Evolutionary conservation across 805 yeast species (phyloP).

Genomic region (Candida cerambycidarum): DNA sequence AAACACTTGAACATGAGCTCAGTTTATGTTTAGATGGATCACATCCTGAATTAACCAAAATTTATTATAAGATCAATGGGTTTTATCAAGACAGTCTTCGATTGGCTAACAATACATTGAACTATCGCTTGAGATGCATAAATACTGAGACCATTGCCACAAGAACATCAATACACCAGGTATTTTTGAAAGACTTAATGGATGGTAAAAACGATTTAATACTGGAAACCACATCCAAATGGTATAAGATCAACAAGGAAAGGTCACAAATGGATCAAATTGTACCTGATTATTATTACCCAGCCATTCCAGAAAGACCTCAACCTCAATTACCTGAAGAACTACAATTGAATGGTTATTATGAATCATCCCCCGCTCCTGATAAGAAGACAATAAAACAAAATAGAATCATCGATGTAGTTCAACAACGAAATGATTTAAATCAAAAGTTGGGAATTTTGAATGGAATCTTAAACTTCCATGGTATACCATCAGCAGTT

Average conservation of each 20-base stretch:
- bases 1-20: conserved; percentile 75
- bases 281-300: conserved; percentile 52
- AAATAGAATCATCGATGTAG: conserved; percentile 41
- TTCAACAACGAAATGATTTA: conserved; percentile 64
- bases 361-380: conserved; percentile 6
- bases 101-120: conserved; percentile 40
- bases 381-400: conserved; percentile 36
- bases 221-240: conserved; percentile 71
- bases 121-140: conserved; percentile 72
- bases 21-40: conserved; percentile 84
- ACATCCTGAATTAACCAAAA: conserved; percentile 83
- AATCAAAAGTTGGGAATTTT: conserved; percentile 70
- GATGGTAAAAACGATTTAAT: conserved; percentile 68
- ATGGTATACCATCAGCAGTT: conserved; percentile 78
- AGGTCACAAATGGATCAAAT: conserved; percentile 75
- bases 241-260: conserved; percentile 92
- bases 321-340: conserved; percentile 7
- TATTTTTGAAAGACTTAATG: conserved; percentile 64
- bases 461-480: conserved; percentile 62
- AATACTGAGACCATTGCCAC: conserved; percentile 78
- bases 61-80: conserved; percentile 67
- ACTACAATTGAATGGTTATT: conserved; percentile 15
- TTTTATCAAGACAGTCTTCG: conserved; percentile 70
- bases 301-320: conserved; percentile 32
- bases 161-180: conserved; percentile 81